Conservation (phyloP, 768 basidiomycete genomes). For the Psilocybe azurescens region DNA sequence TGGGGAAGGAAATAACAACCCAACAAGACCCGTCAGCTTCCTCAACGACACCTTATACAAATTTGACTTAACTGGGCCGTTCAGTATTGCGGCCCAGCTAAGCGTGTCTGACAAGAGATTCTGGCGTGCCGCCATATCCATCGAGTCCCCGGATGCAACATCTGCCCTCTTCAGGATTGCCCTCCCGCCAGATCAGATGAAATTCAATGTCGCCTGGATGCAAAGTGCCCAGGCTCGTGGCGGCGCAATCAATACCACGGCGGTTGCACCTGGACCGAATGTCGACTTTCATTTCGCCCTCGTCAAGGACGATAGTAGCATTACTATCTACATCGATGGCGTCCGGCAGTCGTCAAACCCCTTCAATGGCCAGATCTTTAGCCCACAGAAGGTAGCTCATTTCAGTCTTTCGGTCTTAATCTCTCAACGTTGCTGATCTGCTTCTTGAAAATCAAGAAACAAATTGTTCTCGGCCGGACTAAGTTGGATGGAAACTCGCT, state of each 20-base stretch:
- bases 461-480: neutral
- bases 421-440: too few relatives aligned
- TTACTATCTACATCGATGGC: neutral
- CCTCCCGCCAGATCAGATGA: conserved; percentile 1
- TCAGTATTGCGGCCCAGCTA: neutral
- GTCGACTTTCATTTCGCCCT: neutral
- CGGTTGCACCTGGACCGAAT: neutral
- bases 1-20: neutral
- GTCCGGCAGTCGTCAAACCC: neutral
- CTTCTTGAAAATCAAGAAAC: neutral
- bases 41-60: neutral
- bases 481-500: neutral
- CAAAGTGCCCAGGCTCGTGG: neutral
- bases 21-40: conserved; percentile 3
- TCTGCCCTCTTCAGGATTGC: conserved; percentile 1
- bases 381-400: neutral
- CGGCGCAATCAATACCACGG: neutral
- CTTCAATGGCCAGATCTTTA: neutral
- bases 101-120: neutral
- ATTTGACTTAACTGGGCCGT: neutral
- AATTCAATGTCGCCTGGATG: conserved; percentile 1
- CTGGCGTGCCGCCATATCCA: conserved; percentile 7
- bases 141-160: conserved; percentile 1
- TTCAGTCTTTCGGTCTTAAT: too few relatives aligned
- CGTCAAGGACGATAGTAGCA: neutral